Percentiles rank a stretch among this genome's conserved stretches.
Evolutionary conservation across 2,329 filamentous ascomycete species (phyloP).

Genomic region (Colletotrichum scovillei): DNA sequence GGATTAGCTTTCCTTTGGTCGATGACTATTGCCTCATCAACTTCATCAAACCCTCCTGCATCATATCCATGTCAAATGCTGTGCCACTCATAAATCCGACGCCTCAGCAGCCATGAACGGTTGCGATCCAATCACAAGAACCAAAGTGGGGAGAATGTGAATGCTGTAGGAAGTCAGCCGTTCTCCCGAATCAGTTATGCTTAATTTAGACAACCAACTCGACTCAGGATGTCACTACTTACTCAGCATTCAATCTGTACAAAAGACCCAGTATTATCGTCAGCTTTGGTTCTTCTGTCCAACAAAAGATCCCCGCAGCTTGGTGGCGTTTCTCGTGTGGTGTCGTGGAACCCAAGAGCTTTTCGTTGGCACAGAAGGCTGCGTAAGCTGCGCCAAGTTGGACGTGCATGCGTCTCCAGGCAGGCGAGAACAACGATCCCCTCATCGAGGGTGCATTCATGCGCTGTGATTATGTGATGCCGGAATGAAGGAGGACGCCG

Average conservation of each 20-base stretch:
- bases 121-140: background rate
- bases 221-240: conserved; percentile 4
- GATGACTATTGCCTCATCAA: too few species aligned
- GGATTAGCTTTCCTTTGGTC: too few species aligned
- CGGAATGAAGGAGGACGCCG: background rate
- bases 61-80: background rate
- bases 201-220: background rate
- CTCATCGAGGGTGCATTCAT: background rate
- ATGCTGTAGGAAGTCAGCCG: background rate
- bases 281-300: background rate
- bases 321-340: conserved; percentile 1
- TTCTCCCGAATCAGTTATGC: conserved; percentile 5
- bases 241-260: background rate
- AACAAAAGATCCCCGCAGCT: background rate
- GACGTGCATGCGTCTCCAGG: background rate
- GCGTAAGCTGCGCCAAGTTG: conserved; percentile 14
- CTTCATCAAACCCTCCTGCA: background rate
- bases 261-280: background rate
- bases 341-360: background rate
- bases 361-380: background rate
- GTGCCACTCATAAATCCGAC: too few species aligned
- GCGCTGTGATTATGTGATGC: background rate
- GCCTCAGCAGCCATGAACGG: background rate
- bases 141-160: background rate
- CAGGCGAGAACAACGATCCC: background rate